Conservation (phyloP, 768 basidiomycete species). For the Trametes coccinea region DNA sequence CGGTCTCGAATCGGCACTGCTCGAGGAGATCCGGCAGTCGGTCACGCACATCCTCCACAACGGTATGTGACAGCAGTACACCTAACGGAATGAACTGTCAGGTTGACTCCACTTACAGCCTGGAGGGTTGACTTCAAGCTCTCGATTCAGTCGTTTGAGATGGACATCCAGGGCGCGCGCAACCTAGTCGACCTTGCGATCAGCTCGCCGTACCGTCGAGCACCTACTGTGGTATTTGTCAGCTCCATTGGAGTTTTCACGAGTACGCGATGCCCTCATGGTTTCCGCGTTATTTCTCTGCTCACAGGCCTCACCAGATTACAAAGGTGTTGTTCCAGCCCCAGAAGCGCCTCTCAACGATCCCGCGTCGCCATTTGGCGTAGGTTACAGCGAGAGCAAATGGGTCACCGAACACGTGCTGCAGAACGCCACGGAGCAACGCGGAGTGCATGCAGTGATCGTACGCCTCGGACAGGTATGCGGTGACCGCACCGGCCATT, state of each 20-base stretch:
- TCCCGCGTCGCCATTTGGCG: slow-evolving; percentile 25
- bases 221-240: slow-evolving; percentile 38
- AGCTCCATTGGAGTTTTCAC: slow-evolving; percentile 36
- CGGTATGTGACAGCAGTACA: slow-evolving; percentile 25
- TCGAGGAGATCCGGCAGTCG: slow-evolving; percentile 32
- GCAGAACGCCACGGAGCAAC: slow-evolving; percentile 14
- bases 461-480: slow-evolving; percentile 42
- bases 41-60: slow-evolving; percentile 43
- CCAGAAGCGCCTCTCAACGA: slow-evolving; percentile 17
- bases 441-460: slow-evolving; percentile 29
- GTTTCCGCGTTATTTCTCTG: not conserved
- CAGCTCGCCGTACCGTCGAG: slow-evolving; percentile 26
- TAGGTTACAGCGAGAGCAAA: slow-evolving; percentile 38
- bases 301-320: not conserved
- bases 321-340: slow-evolving; percentile 18
- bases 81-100: not conserved
- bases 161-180: slow-evolving; percentile 31
- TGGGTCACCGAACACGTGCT: slow-evolving; percentile 33
- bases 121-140: slow-evolving; percentile 40
- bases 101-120: slow-evolving; percentile 19
- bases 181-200: slow-evolving; percentile 41
- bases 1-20: slow-evolving; percentile 31
- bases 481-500: slow-evolving; percentile 38
- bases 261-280: slow-evolving; percentile 15
- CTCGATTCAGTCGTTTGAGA: slow-evolving; percentile 33